Evolutionary conservation across 164 flowering plant genomes (phyloP).

Genomic region (Piper longum): DNA sequence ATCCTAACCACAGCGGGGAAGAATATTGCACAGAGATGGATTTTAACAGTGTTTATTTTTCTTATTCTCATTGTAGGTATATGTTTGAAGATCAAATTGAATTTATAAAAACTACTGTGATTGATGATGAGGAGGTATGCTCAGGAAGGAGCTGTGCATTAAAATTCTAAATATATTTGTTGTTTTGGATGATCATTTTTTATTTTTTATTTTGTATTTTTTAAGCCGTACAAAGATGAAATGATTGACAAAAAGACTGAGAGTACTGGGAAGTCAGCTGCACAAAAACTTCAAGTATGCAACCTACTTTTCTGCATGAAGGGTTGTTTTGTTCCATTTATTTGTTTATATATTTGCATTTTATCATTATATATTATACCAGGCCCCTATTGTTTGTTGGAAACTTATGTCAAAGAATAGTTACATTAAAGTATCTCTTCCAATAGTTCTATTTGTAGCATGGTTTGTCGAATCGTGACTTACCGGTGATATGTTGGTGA

Average conservation of each 20-base stretch:
- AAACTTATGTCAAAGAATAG: background rate
- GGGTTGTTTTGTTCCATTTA: background rate
- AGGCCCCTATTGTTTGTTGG: background rate
- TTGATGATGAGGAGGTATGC: conserved; percentile 68
- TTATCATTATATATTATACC: background rate
- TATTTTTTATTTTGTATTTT: background rate
- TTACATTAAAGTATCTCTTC: background rate
- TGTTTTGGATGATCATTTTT: background rate
- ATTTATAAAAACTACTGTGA: conserved; percentile 66
- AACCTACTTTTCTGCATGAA: background rate
- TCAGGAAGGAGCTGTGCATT: background rate
- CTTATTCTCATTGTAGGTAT: conserved; percentile 25
- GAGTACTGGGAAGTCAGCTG: conserved; percentile 36
- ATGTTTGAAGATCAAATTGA: conserved; percentile 98
- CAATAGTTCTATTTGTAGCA: background rate
- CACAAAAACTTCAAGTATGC: conserved; percentile 76
- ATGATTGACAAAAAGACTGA: conserved; percentile 25
- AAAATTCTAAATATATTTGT: background rate
- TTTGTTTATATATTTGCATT: background rate
- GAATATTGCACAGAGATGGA: background rate
- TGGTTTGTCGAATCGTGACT: background rate
- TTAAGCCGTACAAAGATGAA: conserved; percentile 41
- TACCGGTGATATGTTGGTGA: too few relatives aligned
- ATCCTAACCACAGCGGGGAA: too few relatives aligned
- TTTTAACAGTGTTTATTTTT: background rate